Evolutionary conservation across 2,329 filamentous ascomycete genomes (phyloP).

Genomic region (Parascedosporium putredinis): DNA sequence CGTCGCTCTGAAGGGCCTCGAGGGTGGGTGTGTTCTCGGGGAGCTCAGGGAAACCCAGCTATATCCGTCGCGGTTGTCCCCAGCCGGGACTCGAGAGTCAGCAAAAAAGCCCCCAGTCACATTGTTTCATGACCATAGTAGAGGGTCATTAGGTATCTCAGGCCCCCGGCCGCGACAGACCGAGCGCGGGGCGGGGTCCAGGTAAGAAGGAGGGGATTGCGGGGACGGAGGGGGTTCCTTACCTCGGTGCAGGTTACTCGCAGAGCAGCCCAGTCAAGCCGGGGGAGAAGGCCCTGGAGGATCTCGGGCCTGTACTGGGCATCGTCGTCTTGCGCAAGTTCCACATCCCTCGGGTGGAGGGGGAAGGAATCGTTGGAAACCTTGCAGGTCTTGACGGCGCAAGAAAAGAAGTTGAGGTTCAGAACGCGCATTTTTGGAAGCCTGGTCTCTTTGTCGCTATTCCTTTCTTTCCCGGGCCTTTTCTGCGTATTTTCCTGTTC

Average conservation of each 20-base stretch:
- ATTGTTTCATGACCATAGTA: too few relatives aligned
- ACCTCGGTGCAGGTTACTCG: slow-evolving; percentile 69
- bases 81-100: too few relatives aligned
- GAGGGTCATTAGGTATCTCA: too few relatives aligned
- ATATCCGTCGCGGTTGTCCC: too few relatives aligned
- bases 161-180: too few relatives aligned
- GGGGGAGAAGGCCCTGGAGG: slow-evolving; percentile 72
- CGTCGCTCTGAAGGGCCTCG: slow-evolving; percentile 52
- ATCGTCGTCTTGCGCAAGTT: slow-evolving; percentile 78
- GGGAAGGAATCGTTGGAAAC: slow-evolving; percentile 70
- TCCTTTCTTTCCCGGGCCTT: too few relatives aligned
- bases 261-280: slow-evolving; percentile 81
- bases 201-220: not conserved
- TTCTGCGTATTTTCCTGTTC: too few relatives aligned
- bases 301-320: slow-evolving; percentile 73
- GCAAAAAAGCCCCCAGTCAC: too few relatives aligned
- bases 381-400: slow-evolving; percentile 93
- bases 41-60: slow-evolving; percentile 73
- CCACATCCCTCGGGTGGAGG: slow-evolving; percentile 83
- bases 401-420: slow-evolving; percentile 92
- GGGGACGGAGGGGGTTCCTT: slow-evolving; percentile 18
- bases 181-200: not conserved
- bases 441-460: too few relatives aligned
- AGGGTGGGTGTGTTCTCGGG: slow-evolving; percentile 53
- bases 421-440: slow-evolving; percentile 75